Evolutionary conservation across 371 early-diverging fungal genomes (phyloP), one percentile per base, ranked within the genome.

Genomic region (Saksenaea oblongispora): DNA sequence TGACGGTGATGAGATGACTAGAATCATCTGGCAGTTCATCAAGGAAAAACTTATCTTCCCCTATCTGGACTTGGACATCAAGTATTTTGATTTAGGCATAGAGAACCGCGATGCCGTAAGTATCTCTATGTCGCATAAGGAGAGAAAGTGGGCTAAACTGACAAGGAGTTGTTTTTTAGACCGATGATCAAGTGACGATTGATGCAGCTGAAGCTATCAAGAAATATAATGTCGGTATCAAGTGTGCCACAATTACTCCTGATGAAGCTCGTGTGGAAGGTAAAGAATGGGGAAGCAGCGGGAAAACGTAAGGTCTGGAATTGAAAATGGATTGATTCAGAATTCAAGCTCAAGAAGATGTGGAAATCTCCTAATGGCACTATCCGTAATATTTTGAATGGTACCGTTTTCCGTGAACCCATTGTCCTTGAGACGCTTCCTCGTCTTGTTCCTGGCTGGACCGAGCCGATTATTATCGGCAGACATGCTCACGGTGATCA

Each of bases 181-280:
- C 98, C 34, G 80, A 94, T 73, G 98, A 98, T 83, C 88, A 93
- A 83, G 95, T 98, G 56, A 98, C 98, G 34, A 74, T 95, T 42
- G 97, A 98, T 57, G 95, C 98, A 54, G 98, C 98, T 39, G 91
- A 95, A 56, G 98, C 98, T 27, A 98, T 95, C 75, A 85, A 91
- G 69, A 94, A 96, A 86, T 95, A 95, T 87, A 94, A 95, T 75
- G 98, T 97, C 35, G 97, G 95, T 67, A 97, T 98, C 82, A 98
- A 98, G 84, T 98, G 98, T 81, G 98, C 98, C 26, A 98, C 98
- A 54, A 98, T 98, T 76, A 98, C 98, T n/a, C 98, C 98, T 15
- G 98, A 98, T 72, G 94, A 93, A 66, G 92, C 87, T 24, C 93
- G 98, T 71, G 97, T 98, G 63, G 85, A 95, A 78, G 91, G 89